Evolutionary conservation across 768 basidiomycete genomes (phyloP).

Genomic region (Collybia sordida): DNA sequence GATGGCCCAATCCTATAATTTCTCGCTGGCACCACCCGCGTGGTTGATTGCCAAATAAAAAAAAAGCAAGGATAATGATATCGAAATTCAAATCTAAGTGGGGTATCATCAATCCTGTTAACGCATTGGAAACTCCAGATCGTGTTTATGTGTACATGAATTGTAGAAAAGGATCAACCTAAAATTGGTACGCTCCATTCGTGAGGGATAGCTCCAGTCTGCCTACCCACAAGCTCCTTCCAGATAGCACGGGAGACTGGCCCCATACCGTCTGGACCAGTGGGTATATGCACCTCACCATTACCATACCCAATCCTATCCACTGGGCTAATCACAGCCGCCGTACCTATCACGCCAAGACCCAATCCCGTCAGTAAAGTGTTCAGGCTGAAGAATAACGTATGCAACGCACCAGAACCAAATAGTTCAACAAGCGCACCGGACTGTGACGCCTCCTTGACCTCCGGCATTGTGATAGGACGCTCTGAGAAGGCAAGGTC

Average conservation of each 20-base stretch:
- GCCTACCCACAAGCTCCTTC: slow-evolving; percentile 74
- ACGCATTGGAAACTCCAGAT: too few relatives aligned
- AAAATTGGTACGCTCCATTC: slow-evolving; percentile 66
- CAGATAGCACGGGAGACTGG: slow-evolving; percentile 72
- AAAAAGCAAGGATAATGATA: too few relatives aligned
- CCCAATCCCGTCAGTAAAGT: slow-evolving; percentile 1
- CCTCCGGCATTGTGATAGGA: slow-evolving; percentile 73
- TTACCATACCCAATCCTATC: slow-evolving; percentile 74
- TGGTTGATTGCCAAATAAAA: too few relatives aligned
- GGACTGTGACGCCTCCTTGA: slow-evolving; percentile 54
- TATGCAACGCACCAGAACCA: slow-evolving; percentile 63
- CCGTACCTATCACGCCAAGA: slow-evolving; percentile 57
- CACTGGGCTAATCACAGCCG: slow-evolving; percentile 72
- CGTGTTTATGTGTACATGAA: too few relatives aligned
- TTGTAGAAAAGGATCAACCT: too few relatives aligned
- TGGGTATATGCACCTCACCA: slow-evolving; percentile 61
- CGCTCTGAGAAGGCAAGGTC: slow-evolving; percentile 66
- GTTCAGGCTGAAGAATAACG: background rate
- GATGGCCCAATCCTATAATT: too few relatives aligned
- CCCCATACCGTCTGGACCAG: slow-evolving; percentile 75
- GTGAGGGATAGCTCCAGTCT: slow-evolving; percentile 74
- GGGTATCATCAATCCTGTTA: too few relatives aligned
- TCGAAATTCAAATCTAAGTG: too few relatives aligned
- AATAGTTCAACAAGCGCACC: slow-evolving; percentile 80
- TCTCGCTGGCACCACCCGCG: background rate